Evolutionary conservation across 1,284 basidiomycete genomes (phyloP), one percentile per base, ranked within the genome.

Genomic region (Malassezia yamatoensis): DNA sequence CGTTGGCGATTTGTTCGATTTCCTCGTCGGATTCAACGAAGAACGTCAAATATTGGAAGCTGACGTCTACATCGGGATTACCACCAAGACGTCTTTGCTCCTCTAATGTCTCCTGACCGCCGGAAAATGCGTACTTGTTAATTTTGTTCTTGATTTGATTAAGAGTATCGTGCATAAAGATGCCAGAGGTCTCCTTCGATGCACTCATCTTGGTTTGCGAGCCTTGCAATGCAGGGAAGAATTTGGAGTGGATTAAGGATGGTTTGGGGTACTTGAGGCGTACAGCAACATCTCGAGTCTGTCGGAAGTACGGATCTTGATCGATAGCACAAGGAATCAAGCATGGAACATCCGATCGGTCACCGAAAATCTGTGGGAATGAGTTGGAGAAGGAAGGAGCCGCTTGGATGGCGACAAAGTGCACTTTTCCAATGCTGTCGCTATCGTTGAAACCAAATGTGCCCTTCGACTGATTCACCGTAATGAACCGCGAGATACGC

Each of bases 201-300:
- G 93, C 93, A 71, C 88, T 91, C 94, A 99, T 99, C 79, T 99
- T 99, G 39, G 90, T 94, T 76, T 94, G 89, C 5, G 90, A 87
- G 39, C 94, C 94, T 78, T 96, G 93, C 13, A 99, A 80, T 1
- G 94, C 91, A 5, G 94, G 94, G 79, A 99, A 94, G 81, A 99
- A 99, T 74, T 93, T 94, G 55, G 90, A 83, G 77, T 96, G 90
- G 49, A 99, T 80, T 29, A 96, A 81, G 7, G 86, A 79, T 2
- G 94, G 94, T 77, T 98, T 98, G 53, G 86, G 90, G 78, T 94
- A 94, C 77, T 90, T 93, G 69, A 99, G 83, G 70, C 88, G 87
- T 64, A 82, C 82, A 6, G 94, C 94, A 24, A 90, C 88, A 75
- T 98, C 94, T 46, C 94, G 85, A 41, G 93, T 96, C 53, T 96